Conservation (phyloP, 305 asterid species). For the Striga hermonthica region DNA sequence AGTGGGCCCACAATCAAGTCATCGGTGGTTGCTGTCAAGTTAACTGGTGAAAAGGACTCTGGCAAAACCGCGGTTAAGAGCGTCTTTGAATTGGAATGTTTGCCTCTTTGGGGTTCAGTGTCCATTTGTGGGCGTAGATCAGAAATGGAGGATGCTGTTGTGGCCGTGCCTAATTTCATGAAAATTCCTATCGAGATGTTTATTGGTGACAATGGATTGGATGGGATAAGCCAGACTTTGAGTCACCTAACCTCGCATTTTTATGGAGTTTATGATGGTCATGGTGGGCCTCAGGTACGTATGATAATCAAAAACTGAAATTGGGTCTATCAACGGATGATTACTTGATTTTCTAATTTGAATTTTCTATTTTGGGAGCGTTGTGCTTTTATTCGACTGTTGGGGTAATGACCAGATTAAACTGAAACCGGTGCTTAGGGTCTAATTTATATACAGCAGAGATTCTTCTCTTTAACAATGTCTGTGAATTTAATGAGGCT, state of each 20-base stretch:
- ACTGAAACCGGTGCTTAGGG: too few species aligned
- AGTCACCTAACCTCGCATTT: conserved; percentile 77
- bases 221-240: conserved; percentile 43
- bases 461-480: too few species aligned
- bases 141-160: conserved; percentile 84
- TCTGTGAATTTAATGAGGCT: too few species aligned
- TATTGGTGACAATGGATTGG: conserved; percentile 48
- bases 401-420: too few species aligned
- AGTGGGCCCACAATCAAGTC: conserved; percentile 87
- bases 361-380: too few species aligned
- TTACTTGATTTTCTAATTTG: too few species aligned
- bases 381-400: too few species aligned
- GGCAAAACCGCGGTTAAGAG: conserved; percentile 37
- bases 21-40: conserved; percentile 57
- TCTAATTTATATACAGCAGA: too few species aligned
- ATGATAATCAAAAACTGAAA: not conserved
- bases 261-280: conserved; percentile 97
- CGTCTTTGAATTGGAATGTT: conserved; percentile 69
- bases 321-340: too few species aligned
- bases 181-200: conserved; percentile 77
- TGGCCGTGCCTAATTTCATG: conserved; percentile 57
- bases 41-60: conserved; percentile 36
- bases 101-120: conserved; percentile 83
- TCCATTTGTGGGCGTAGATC: conserved; percentile 71
- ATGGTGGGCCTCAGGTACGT: conserved; percentile 88